phyloP scores from a whole-genome alignment of 192 early-diverging fungal genomes.

The Umbelopsis ramanniana region DNA sequence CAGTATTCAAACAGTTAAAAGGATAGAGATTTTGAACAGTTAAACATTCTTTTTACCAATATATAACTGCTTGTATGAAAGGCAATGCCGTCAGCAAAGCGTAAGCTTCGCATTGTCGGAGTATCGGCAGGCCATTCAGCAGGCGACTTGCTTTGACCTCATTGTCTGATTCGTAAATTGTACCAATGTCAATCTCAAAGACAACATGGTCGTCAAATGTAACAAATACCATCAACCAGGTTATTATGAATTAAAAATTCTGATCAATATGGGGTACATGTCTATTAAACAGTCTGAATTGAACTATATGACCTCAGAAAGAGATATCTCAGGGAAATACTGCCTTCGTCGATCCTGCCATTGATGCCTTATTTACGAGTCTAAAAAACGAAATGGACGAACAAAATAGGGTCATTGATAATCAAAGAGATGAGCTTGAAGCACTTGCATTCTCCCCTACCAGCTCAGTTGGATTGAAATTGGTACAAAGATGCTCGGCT shows the following conservation, averaged over 20 bases:
- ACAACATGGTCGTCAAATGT: background rate
- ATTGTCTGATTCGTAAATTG: background rate
- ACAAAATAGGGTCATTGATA: constrained; percentile 25
- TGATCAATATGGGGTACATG: too few relatives aligned
- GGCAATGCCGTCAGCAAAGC: too few relatives aligned
- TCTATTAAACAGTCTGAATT: background rate
- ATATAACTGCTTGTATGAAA: too few relatives aligned
- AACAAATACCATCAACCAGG: background rate
- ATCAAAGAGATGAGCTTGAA: constrained; percentile 32
- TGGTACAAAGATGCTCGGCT: constrained; percentile 30
- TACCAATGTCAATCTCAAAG: background rate
- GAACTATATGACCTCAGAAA: background rate
- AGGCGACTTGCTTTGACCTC: too few relatives aligned
- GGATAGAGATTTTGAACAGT: too few relatives aligned
- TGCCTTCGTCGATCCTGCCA: constrained; percentile 35
- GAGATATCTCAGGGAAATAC: background rate
- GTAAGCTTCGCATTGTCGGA: too few relatives aligned
- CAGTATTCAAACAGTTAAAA: too few relatives aligned
- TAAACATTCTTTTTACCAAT: too few relatives aligned
- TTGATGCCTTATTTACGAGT: constrained; percentile 32
- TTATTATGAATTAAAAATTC: background rate
- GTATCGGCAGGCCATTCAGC: too few relatives aligned
- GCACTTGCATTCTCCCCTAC: constrained; percentile 31
- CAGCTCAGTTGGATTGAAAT: constrained; percentile 33
- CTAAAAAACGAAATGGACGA: constrained; percentile 39